Conservation (phyloP, 202 grass and related monocot species). For the Digitaria exilis region DNA sequence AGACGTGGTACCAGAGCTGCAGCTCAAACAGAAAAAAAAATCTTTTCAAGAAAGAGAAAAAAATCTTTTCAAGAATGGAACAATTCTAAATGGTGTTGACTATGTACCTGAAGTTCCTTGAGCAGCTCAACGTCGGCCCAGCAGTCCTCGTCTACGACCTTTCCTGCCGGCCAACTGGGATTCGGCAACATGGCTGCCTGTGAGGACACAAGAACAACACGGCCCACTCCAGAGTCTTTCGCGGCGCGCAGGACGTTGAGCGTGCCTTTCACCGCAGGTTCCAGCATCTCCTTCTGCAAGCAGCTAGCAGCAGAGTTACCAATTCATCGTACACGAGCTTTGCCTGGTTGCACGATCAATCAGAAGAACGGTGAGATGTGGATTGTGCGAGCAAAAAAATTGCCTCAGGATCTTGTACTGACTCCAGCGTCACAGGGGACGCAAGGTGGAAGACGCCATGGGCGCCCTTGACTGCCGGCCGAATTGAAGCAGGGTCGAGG, state of each 20-base stretch:
- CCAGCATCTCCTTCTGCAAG: slow-evolving; percentile 57
- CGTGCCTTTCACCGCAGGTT: slow-evolving; percentile 64
- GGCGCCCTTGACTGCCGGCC: slow-evolving; percentile 42
- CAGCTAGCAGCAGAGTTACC: not conserved
- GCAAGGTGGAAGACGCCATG: slow-evolving; percentile 71
- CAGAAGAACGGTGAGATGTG: not conserved
- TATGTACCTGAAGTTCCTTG: slow-evolving; percentile 58
- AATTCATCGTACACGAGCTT: no score
- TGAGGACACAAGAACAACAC: slow-evolving; percentile 59
- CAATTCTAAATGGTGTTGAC: not conserved
- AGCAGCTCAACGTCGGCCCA: slow-evolving; percentile 55
- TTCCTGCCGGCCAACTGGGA: slow-evolving; percentile 48
- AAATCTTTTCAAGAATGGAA: no score
- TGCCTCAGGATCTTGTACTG: slow-evolving; percentile 55
- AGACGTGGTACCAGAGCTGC: slow-evolving; percentile 60
- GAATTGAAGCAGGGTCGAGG: slow-evolving; percentile 52
- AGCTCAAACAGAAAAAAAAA: not conserved
- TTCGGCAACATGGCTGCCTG: slow-evolving; percentile 37
- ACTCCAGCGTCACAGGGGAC: slow-evolving; percentile 42
- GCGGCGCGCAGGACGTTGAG: slow-evolving; percentile 64
- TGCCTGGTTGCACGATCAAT: no score
- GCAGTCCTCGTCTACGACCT: slow-evolving; percentile 42
- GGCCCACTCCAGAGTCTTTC: slow-evolving; percentile 41
- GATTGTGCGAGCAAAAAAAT: not conserved
- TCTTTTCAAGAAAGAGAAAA: not conserved